Base-by-base conservation (phyloP, 2,329 filamentous ascomycete species). In the Verticillium tricorpus region DNA sequence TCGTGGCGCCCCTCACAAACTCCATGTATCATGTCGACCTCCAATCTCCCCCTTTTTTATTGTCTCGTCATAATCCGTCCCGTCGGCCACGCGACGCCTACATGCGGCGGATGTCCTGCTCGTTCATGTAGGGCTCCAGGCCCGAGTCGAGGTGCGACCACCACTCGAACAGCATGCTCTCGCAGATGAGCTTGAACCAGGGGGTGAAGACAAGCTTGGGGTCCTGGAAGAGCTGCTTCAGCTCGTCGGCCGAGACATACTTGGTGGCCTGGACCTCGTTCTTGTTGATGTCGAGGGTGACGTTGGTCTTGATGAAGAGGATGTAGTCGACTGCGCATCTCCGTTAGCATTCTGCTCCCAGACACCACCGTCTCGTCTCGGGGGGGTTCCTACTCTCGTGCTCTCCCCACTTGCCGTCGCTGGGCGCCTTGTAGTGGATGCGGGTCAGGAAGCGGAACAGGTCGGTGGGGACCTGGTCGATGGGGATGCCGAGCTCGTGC, bases 161-260 rank as follows among this genome's bases (percentile, higher is more conserved):
- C 95, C 95, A 99, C 76, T 97, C 90, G 71, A 96, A 99, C 52
- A 99, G 85, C 91, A 98, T 93, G 57, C 92, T 93, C 76, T 98
- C 85, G 84, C 95, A 99, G 72, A 99, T 98, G 68, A 99, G 88
- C 83, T 97, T 97, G 83, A 99, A 99, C 95, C 95, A 99, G 1
- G 95, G 95, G 0, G 95, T 99, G 77, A 98, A 98, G 70, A 89
- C 90, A 69, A 96, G 82, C 60, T 78, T 82, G 3, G 90, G 86
- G 72, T 97, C 89, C 70, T 88, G 80, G 76, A 99, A 97, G 83
- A 94, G 91, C 68, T 84, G 74, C 82, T 92, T 95, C 67, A 99
- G 82, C 69, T 93, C 88, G 28, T 93, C 89, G 50, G 91, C 84
- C 25, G 88, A 88, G 64, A 97, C 93, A 70, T 96, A 99, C 74